phyloP scores from a whole-genome alignment of 1,139 yeast species.

The Insectozyma bohioensis region DNA sequence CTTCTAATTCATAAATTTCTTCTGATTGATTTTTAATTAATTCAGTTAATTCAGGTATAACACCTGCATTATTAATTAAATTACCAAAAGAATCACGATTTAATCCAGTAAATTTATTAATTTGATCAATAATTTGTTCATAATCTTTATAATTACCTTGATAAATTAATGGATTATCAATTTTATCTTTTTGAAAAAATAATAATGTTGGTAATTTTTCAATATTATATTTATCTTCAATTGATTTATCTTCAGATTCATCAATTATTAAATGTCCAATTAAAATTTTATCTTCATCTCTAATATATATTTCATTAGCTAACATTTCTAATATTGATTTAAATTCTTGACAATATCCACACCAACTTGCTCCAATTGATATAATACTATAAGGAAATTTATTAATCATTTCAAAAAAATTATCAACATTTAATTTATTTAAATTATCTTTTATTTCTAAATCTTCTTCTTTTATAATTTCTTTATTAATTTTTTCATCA shows the following conservation, averaged over 20 bases:
- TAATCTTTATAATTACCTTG: constrained; percentile 41
- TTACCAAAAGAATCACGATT: constrained; percentile 52
- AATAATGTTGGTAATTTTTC: constrained; percentile 54
- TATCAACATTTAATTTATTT: constrained; percentile 32
- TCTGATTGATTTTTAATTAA: constrained; percentile 6
- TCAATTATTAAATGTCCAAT: constrained; percentile 30
- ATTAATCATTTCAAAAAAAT: constrained; percentile 32
- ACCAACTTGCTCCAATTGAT: constrained; percentile 42
- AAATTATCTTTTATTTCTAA: constrained; percentile 16
- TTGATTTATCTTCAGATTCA: constrained; percentile 29
- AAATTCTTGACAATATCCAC: constrained; percentile 23
- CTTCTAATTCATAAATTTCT: constrained; percentile 16
- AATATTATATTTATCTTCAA: constrained; percentile 44
- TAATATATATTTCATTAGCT: constrained; percentile 30
- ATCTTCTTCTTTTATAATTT: constrained; percentile 15
- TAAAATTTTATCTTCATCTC: constrained; percentile 24
- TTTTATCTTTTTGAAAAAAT: constrained; percentile 43
- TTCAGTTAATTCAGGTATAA: constrained; percentile 33
- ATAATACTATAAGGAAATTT: constrained; percentile 27
- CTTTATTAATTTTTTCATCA: not conserved
- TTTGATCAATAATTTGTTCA: constrained; percentile 43
- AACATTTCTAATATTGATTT: constrained; percentile 30
- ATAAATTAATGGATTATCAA: constrained; percentile 39
- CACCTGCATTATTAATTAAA: constrained; percentile 55
- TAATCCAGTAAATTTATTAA: constrained; percentile 54